Conservation (phyloP, 768 basidiomycete genomes). For the Xerocomellus intermedius region DNA sequence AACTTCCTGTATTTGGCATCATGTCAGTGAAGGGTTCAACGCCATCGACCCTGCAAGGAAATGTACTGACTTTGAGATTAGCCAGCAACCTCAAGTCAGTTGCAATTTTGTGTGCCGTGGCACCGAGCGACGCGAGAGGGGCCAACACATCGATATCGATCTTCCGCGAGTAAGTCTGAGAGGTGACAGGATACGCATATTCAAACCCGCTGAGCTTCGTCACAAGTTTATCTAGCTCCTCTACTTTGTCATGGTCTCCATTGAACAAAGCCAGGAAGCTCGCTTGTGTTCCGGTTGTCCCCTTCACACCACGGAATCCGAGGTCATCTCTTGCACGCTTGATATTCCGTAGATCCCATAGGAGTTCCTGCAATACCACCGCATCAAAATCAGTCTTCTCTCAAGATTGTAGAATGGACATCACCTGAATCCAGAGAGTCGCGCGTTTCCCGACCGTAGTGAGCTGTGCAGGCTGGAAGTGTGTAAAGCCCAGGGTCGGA, state of each 20-base stretch:
- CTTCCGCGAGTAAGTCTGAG: conserved; percentile 98
- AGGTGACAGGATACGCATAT: conserved; percentile 96
- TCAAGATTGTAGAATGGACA: conserved; percentile 9
- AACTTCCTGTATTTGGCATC: conserved; percentile 60
- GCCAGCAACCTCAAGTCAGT: conserved; percentile 94
- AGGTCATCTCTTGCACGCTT: conserved; percentile 86
- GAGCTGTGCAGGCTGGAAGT: conserved; percentile 98
- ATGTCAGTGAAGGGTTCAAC: conserved; percentile 3
- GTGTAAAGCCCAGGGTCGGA: conserved; percentile 95
- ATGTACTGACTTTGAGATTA: conserved; percentile 70
- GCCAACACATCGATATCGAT: conserved; percentile 92
- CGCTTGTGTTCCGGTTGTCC: conserved; percentile 98
- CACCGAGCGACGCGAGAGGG: conserved; percentile 86
- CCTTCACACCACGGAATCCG: conserved; percentile 97
- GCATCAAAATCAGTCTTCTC: not conserved
- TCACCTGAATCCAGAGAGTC: conserved; percentile 92
- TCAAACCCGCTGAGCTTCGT: conserved; percentile 90
- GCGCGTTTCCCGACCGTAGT: conserved; percentile 98
- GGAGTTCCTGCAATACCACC: conserved; percentile 59
- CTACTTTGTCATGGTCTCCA: conserved; percentile 94
- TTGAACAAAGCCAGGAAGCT: conserved; percentile 94
- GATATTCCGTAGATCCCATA: conserved; percentile 96
- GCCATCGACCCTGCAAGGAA: not conserved
- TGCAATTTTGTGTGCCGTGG: conserved; percentile 96
- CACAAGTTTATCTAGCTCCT: conserved; percentile 83